A percentile compares a stretch with the other conserved stretches of the same genome.
These are phyloP conservation scores for Dalechampia spathulata DNA, from an alignment of 441 rosid genomes.

Conservation along the genomic window DNA sequence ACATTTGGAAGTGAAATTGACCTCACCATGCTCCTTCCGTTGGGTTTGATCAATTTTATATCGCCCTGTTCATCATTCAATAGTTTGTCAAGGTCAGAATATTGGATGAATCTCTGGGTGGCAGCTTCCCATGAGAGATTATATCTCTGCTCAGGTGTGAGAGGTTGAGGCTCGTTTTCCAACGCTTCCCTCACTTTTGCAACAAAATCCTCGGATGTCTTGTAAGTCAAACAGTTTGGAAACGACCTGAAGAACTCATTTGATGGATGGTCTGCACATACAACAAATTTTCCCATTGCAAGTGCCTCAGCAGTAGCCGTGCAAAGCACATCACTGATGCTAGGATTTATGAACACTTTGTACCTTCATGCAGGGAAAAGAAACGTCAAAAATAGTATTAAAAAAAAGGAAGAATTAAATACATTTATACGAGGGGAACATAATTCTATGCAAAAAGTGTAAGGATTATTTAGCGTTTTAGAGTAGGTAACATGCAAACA, in stretches of 20 bases:
- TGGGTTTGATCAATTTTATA: constrained; percentile 13
- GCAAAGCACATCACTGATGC: constrained; percentile 93
- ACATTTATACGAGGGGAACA: neutral
- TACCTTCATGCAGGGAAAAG: constrained; percentile 51
- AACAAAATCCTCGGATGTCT: constrained; percentile 75
- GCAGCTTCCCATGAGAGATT: constrained; percentile 97
- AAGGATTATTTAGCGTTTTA: too few relatives aligned
- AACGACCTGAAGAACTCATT: constrained; percentile 93
- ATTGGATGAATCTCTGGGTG: constrained; percentile 79
- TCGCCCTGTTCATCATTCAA: constrained; percentile 25
- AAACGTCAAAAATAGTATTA: neutral
- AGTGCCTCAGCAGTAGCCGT: constrained; percentile 99
- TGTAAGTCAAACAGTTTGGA: constrained; percentile 92
- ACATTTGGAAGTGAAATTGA: constrained; percentile 55
- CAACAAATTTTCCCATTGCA: constrained; percentile 95
- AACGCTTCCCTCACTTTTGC: constrained; percentile 80
- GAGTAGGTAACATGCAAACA: too few relatives aligned
- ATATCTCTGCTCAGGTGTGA: constrained; percentile 71
- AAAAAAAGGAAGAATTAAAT: neutral
- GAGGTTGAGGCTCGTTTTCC: constrained; percentile 76
- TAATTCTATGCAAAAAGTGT: too few relatives aligned
- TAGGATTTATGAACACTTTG: constrained; percentile 96
- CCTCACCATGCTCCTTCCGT: constrained; percentile 29
- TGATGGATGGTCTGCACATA: constrained; percentile 96
- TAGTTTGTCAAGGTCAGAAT: constrained; percentile 66